phyloP scores from a whole-genome alignment of 164 flowering plant species.

The Chloranthus sessilifolius region DNA sequence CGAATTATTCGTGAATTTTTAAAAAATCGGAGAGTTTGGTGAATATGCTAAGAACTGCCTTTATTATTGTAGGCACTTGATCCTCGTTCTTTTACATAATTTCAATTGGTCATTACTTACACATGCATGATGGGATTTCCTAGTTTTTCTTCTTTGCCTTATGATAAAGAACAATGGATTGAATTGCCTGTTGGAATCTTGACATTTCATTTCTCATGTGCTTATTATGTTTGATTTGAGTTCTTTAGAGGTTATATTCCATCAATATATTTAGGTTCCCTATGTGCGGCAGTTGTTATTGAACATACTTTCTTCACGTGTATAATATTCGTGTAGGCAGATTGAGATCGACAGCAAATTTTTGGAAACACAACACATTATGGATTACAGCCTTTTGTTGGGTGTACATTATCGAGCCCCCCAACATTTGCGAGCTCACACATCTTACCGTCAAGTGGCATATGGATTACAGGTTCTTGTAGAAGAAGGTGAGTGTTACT shows the following conservation, averaged over 20 bases:
- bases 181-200: no score
- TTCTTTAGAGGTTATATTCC: background rate
- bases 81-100: no score
- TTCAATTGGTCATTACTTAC: no score
- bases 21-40: no score
- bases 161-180: no score
- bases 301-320: conserved; percentile 1
- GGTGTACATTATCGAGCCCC: conserved; percentile 99
- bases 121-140: no score
- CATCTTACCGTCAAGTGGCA: conserved; percentile 28
- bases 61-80: no score
- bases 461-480: conserved; percentile 72
- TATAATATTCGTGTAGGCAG: conserved; percentile 55
- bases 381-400: conserved; percentile 97
- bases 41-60: no score
- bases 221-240: no score
- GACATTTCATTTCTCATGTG: no score
- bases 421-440: conserved; percentile 53
- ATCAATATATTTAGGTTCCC: background rate
- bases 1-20: no score
- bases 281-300: background rate
- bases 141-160: no score
- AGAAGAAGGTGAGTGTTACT: conserved; percentile 57
- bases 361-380: conserved; percentile 74
- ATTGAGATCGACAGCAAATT: conserved; percentile 86